Percentiles rank a stretch among this genome's conserved stretches.
These are phyloP conservation scores for Cenchrus fungigraminus DNA, from an alignment of 176 grass and related monocot species.

Conservation along the genomic window DNA sequence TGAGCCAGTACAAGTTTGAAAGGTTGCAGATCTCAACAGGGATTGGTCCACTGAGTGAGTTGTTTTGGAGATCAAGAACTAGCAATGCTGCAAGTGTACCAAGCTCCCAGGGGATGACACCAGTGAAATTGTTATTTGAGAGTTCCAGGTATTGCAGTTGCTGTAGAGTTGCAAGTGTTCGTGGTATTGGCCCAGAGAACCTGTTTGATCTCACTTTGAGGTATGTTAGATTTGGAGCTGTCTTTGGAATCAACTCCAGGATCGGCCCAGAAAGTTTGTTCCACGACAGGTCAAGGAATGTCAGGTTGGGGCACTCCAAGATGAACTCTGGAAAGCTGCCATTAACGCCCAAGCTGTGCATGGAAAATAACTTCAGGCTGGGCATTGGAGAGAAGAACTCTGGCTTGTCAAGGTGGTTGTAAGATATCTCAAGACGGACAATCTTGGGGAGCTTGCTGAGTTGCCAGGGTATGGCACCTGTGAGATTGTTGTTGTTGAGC, in stretches of 20 bases:
- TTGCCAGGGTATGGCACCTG: neutral
- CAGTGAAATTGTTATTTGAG: neutral
- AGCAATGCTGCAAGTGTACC: neutral
- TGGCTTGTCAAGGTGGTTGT: neutral
- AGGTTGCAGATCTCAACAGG: neutral
- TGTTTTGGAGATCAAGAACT: neutral
- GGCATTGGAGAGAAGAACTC: neutral
- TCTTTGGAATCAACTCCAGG: slow-evolving; percentile 3
- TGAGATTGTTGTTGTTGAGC: neutral
- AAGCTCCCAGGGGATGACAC: neutral
- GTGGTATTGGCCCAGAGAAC: neutral
- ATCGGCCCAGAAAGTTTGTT: neutral
- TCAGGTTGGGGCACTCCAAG: neutral
- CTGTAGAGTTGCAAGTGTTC: neutral
- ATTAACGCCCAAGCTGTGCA: neutral
- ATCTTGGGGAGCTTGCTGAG: neutral
- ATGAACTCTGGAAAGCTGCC: neutral
- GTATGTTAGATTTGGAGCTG: neutral
- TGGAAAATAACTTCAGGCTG: neutral
- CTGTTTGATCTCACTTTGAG: neutral
- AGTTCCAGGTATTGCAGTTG: neutral
- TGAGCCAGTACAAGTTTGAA: neutral
- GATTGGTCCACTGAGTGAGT: neutral
- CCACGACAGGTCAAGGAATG: neutral
- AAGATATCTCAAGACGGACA: neutral